Conservation (phyloP, 2,329 filamentous ascomycete species). For the Monosporascus sp. region DNA sequence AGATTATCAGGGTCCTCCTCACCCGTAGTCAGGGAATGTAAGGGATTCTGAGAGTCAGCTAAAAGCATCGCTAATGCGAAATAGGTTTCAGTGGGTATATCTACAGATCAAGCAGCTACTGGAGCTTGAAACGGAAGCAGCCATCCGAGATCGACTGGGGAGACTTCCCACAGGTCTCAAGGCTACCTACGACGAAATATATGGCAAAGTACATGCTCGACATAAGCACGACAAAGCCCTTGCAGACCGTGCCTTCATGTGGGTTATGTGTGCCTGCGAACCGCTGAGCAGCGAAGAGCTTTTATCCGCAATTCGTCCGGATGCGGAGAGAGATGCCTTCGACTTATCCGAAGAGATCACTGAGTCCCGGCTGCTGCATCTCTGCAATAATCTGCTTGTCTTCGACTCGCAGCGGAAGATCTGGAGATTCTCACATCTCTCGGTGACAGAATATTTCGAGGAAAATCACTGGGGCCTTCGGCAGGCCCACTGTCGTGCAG, state of each 20-base stretch:
- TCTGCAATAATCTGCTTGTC: constrained; percentile 3
- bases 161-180: constrained; percentile 5
- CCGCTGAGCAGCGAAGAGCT: constrained; percentile 1
- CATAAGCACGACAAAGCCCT: not conserved
- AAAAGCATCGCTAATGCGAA: too few relatives aligned
- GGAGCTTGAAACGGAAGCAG: not conserved
- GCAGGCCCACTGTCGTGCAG: constrained; percentile 6
- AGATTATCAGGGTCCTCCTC: constrained; percentile 2
- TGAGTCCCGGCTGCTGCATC: constrained; percentile 4
- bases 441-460: constrained; percentile 7
- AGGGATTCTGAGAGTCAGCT: too few relatives aligned
- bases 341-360: not conserved
- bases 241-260: constrained; percentile 3
- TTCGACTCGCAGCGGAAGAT: constrained; percentile 2
- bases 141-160: constrained; percentile 2
- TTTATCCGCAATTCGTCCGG: constrained; percentile 3
- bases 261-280: constrained; percentile 4
- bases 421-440: constrained; percentile 9
- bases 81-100: constrained; percentile 6
- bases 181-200: constrained; percentile 7
- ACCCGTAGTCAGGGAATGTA: constrained; percentile 5
- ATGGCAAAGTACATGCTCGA: not conserved
- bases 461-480: constrained; percentile 2
- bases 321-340: not conserved
- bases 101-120: constrained; percentile 7